phyloP scores from a whole-genome alignment of 176 grass and related monocot genomes.

The Alopecurus myosuroides region DNA sequence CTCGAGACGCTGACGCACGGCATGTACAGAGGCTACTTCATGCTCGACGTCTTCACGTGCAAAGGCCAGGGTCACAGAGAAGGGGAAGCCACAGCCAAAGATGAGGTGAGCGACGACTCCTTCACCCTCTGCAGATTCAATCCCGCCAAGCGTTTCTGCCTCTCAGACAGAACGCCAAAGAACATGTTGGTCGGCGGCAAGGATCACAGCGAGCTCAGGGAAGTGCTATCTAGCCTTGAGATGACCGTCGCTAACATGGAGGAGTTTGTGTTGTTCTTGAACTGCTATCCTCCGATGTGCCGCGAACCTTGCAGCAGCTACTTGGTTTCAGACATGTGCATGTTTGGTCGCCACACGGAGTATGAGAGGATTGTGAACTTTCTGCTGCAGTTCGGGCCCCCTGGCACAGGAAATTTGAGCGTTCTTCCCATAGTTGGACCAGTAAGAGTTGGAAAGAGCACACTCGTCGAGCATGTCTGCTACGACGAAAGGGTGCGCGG shows the following conservation, averaged over 20 bases:
- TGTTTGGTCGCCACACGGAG: constrained; percentile 22
- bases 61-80: neutral
- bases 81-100: neutral
- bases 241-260: neutral
- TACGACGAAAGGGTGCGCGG: constrained; percentile 24
- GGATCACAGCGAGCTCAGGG: too few species aligned
- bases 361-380: neutral
- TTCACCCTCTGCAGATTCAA: neutral
- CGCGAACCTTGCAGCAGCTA: neutral
- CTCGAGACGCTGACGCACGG: neutral
- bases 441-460: constrained; percentile 26
- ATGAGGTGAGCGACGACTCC: neutral
- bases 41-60: neutral
- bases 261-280: constrained; percentile 5
- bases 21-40: neutral
- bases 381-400: neutral
- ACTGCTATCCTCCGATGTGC: neutral
- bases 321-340: constrained; percentile 12
- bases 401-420: neutral
- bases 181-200: neutral
- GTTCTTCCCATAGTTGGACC: constrained; percentile 25
- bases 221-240: neutral
- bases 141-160: neutral
- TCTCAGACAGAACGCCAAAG: neutral
- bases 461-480: constrained; percentile 34